A percentile compares a stretch with the other conserved stretches of the same genome.
These are phyloP conservation scores for Climacium dendroides DNA, from an alignment of 225 moss, liverwort and hornwort species.

Conservation along the genomic window DNA sequence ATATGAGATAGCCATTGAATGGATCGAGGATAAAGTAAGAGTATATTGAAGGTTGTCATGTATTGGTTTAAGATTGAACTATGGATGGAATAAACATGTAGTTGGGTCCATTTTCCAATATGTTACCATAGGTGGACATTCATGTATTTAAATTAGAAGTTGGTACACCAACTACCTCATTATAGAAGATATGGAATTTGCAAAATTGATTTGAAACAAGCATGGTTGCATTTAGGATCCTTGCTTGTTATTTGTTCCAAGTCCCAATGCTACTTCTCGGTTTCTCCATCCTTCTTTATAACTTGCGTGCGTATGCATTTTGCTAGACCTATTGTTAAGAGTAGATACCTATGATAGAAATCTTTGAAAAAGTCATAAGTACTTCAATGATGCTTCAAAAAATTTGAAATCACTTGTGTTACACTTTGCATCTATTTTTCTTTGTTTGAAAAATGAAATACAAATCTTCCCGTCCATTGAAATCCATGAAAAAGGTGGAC, in stretches of 20 bases:
- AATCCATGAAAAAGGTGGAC: accelerated
- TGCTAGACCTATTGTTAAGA: no score
- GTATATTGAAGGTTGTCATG: accelerated
- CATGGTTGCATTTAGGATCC: not conserved
- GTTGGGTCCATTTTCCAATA: not conserved
- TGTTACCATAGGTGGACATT: accelerated
- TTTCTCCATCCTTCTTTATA: not conserved
- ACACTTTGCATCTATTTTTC: accelerated
- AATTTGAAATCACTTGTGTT: not conserved
- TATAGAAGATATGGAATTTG: accelerated
- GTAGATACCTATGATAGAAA: no score
- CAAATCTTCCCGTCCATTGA: not conserved
- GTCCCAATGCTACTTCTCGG: not conserved
- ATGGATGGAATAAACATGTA: not conserved
- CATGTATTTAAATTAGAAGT: no score
- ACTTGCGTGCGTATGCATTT: no score
- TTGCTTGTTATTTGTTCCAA: not conserved
- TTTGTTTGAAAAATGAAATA: accelerated
- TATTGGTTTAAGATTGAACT: not conserved
- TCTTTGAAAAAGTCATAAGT: not conserved
- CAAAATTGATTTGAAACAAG: not conserved
- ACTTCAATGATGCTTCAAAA: not conserved
- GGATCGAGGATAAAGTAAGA: not conserved
- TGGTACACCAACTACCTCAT: not conserved
- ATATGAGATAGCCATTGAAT: not conserved